A percentile compares a stretch with the other conserved stretches of the same genome.
phyloP scores from a whole-genome alignment of 108 stramenopile genomes.

The Fistulifera pelliculosa region DNA sequence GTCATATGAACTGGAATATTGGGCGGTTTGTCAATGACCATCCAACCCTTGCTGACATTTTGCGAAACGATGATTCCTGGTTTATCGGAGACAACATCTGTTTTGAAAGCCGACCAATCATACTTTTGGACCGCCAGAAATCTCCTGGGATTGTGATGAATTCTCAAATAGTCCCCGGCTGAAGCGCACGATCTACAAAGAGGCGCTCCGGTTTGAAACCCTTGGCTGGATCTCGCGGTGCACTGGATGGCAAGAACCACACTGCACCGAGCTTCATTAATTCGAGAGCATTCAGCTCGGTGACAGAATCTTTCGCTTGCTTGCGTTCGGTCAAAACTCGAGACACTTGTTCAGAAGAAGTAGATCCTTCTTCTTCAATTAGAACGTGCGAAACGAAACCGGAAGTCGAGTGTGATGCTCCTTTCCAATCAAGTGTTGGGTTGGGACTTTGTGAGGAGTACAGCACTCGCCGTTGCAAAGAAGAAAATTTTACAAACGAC shows the following conservation, averaged over 20 bases:
- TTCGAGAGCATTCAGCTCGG: constrained; percentile 34
- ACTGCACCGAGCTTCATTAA: constrained; percentile 60
- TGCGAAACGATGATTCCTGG: constrained; percentile 48
- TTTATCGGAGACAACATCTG: not conserved
- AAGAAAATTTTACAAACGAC: too few relatives aligned
- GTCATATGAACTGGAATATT: constrained; percentile 72
- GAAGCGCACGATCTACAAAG: constrained; percentile 28
- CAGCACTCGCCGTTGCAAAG: too few relatives aligned
- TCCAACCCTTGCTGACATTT: constrained; percentile 35
- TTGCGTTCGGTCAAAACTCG: not conserved
- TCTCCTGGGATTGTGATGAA: constrained; percentile 69
- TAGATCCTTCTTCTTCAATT: not conserved
- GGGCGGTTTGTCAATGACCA: constrained; percentile 71
- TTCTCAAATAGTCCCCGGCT: constrained; percentile 65
- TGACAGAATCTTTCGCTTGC: not conserved
- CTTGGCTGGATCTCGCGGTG: constrained; percentile 15
- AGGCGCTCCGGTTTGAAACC: constrained; percentile 47
- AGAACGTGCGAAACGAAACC: not conserved
- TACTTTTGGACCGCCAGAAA: constrained; percentile 48
- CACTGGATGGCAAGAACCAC: constrained; percentile 48
- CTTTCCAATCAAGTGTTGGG: constrained; percentile 3
- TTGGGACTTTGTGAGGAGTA: not conserved
- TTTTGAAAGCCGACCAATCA: constrained; percentile 34
- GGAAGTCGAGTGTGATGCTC: not conserved
- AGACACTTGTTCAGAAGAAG: not conserved